Conservation (phyloP, 305 asterid genomes). For the Fraxinus dipetala region DNA sequence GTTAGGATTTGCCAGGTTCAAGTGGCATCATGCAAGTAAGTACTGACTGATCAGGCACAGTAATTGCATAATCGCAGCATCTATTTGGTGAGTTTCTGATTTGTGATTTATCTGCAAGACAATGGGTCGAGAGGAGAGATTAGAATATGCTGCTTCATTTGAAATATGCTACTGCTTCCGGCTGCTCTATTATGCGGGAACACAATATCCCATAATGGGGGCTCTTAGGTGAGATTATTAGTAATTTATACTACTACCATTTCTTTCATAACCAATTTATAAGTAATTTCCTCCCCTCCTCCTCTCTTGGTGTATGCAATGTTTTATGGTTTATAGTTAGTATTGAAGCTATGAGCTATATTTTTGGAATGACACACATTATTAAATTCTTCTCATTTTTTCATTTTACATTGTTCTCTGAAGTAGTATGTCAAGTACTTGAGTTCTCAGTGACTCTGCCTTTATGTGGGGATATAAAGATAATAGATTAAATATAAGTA, state of each 20-base stretch:
- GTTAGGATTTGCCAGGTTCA: constrained; percentile 84
- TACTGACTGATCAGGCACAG: constrained; percentile 19
- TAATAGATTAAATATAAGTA: background rate
- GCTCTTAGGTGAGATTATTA: constrained; percentile 74
- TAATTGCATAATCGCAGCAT: constrained; percentile 7
- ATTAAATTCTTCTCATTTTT: background rate
- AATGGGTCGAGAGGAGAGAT: constrained; percentile 86
- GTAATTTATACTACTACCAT: background rate
- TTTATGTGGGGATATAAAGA: background rate
- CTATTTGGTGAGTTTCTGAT: constrained; percentile 20
- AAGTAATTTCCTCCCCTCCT: background rate
- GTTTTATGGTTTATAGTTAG: background rate
- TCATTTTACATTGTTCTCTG: background rate
- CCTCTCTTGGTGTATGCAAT: background rate
- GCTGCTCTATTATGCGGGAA: constrained; percentile 80
- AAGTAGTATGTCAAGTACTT: background rate
- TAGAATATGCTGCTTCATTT: constrained; percentile 85
- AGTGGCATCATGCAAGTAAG: constrained; percentile 97
- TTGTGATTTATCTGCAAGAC: constrained; percentile 46
- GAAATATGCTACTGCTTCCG: constrained; percentile 90
- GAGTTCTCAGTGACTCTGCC: background rate
- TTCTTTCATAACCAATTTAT: background rate
- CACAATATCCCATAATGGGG: constrained; percentile 95
- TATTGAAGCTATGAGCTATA: background rate
- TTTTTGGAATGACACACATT: background rate